Base-by-base conservation (phyloP, 2,329 filamentous ascomycete genomes). In the Acarospora socialis region DNA sequence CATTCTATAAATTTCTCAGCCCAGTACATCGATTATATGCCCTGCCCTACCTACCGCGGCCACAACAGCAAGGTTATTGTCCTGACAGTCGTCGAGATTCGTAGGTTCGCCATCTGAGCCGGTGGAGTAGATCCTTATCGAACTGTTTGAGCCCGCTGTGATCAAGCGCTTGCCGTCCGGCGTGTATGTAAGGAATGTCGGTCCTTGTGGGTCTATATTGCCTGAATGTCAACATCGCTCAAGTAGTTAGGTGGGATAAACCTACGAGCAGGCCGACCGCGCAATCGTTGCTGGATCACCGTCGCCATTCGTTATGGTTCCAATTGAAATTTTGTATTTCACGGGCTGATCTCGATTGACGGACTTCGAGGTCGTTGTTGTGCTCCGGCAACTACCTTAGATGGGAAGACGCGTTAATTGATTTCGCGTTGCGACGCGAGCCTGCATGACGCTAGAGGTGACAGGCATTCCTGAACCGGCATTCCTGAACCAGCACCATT, bases 131-230 rank as follows among this genome's bases (percentile, higher is more conserved):
- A 95, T 72, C 30, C 92, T 81, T 48, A 93, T 84, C 5, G 82
- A 83, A 49, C 92, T 92, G 60, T 95, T 93, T 37, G 82, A 79
- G 42, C 90, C 90, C 38, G 84, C 86, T 7, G 90, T 95, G 43
- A 95, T 73, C 36, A 98, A 68, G 46, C 80, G 81, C 44, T 69
- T 70, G 40, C 92, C 90, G 54, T 92, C 77, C 5, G 83, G 81
- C 1, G 86, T 94, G 57, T 95, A 95, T 41, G 80, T 72, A 44
- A 92, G 75, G 46, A 76, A 84, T 2, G 92, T 95, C 35, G 75
- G 73, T 41, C 92, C 92, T 33, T 81, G 77, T 3, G 83, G 86
- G 57, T 98, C 73, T 76, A 35, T 16, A 28, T 25, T 9, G 28
- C 16, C 25, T 30, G 7, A 33, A 26, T 8, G 31, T n/a, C n/a